Evolutionary conservation across 2,329 filamentous ascomycete species (phyloP), one percentile per base, ranked within the genome.

Genomic region (Arthrocladium fulminans): DNA sequence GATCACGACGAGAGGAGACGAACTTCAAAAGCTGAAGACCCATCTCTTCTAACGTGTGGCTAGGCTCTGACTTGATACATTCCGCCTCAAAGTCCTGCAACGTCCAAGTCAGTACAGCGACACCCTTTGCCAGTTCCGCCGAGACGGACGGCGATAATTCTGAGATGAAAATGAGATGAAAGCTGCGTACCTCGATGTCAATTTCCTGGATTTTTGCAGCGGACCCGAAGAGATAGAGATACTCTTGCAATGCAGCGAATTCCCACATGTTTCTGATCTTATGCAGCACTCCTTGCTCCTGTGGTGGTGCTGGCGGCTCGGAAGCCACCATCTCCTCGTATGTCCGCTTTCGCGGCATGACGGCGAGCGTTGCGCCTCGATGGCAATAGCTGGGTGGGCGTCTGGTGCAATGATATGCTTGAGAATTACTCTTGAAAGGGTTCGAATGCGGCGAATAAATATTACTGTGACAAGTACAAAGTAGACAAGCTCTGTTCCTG

Each of bases 161-260:
- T 10, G n/a, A 22, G 45, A 30, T 29, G 22, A 25, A n/a, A 20
- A 12, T 37, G 13, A 20, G 24, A 37, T 22, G 39, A 13, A n/a
- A 9, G 13, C 13, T 44, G 59, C 71, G 60, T 79, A 95, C 92
- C 72, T 97, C 89, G 55, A 96, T 85, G 61, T 90, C 88, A 54
- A 96, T 76, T 54, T 94, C 85, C 59, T 92, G 84, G 56, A 97
- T 86, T 70, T 94, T 96, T 64, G 94, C 82, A 37, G 82, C 82
- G 60, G 84, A 82, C 53, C 90, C 89, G 66, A 98, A 98, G 34
- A 90, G 79, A 64, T 83, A 86, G 52, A 97, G 86, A 77, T 88
- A 98, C 68, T 98, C 90, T 69, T 84, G 88, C 6, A 97, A 72
- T 61, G 88, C 90, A 52, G 90, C 87, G 67, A 97, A 96, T 66